Evolutionary conservation across 768 basidiomycete species (phyloP), one percentile per base, ranked within the genome.

Genomic region (Asterophora lycoperdoides): DNA sequence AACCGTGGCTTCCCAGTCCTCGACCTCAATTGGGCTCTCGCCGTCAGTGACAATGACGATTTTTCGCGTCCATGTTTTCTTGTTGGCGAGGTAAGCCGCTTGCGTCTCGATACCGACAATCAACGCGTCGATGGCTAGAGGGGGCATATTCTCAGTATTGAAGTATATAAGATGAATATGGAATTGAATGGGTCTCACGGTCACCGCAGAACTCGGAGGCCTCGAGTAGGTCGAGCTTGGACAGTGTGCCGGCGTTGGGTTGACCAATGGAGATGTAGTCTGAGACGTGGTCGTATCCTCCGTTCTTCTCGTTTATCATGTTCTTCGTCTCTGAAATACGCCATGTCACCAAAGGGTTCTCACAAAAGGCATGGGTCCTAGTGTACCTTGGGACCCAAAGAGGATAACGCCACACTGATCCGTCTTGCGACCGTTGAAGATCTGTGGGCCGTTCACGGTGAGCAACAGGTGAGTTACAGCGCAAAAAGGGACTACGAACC

Each of bases 361-460:
- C 18, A 57, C 48, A 33, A 23, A 26, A 40, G 23, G n/a, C 36
- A 32, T 7, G 10, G n/a, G n/a, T n/a, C n/a, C 4, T 14, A 5
- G 6, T 49, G 38, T 55, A 75, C 92, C 80, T 64, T 90, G 83
- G 2, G 86, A 81, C n/a, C 91, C 94, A 59, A 92, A 93, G 2
- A 85, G 67, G 40, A 96, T 77, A 23, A 97, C 80, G n/a, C 92
- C 90, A 62, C 92, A 91, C 61, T 91, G 84, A 61, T 95, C 94
- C 8, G 94, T 97, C 72, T 95, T 96, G 35, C 94, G 77, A 11
- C 86, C 89, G 56, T 88, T 82, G 61, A 84, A 93, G 56, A 97
- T 93, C 94, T 98, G 54, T 14, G 20, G 38, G 35, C 26, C 44
- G 48, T 23, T 51, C 44, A 45, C 34, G 13, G 34, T 17, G 18